Conservation (phyloP, 1,284 basidiomycete genomes). For the Heterobasidion parviporum region DNA sequence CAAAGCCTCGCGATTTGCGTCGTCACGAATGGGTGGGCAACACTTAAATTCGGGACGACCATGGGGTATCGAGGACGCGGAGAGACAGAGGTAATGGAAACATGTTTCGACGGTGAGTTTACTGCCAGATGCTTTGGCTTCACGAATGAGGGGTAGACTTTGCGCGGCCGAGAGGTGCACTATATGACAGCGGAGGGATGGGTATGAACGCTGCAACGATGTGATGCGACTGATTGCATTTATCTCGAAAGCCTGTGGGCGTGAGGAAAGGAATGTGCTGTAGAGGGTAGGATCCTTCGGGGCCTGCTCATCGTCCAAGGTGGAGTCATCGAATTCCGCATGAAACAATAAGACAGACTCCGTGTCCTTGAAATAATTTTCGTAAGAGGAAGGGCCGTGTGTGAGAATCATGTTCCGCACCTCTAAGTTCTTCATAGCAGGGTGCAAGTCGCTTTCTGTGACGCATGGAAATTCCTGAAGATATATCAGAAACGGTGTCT, state of each 20-base stretch:
- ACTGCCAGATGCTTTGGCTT: conserved; percentile 54
- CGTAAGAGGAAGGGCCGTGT: neutral
- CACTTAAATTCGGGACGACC: conserved; percentile 85
- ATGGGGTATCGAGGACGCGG: conserved; percentile 55
- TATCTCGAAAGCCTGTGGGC: conserved; percentile 71
- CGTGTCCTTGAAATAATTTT: conserved; percentile 37
- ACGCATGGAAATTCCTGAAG: conserved; percentile 86
- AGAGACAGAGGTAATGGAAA: conserved; percentile 84
- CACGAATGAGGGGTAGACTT: conserved; percentile 68
- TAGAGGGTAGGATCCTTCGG: conserved; percentile 49
- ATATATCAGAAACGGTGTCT: neutral
- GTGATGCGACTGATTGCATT: conserved; percentile 75
- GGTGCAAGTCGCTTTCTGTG: conserved; percentile 54
- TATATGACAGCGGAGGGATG: conserved; percentile 78
- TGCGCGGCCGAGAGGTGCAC: conserved; percentile 85
- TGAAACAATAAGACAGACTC: conserved; percentile 79
- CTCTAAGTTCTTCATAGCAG: conserved; percentile 69
- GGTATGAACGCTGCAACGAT: conserved; percentile 50
- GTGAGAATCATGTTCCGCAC: conserved; percentile 28
- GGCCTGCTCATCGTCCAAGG: conserved; percentile 8
- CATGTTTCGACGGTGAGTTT: conserved; percentile 88
- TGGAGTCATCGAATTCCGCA: conserved; percentile 66
- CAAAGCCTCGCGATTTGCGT: conserved; percentile 61
- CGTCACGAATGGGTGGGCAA: conserved; percentile 85
- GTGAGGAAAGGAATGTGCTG: conserved; percentile 75